Evolutionary conservation across 1,139 yeast genomes (phyloP).

Genomic region (Scheffersomyces lignicola): DNA sequence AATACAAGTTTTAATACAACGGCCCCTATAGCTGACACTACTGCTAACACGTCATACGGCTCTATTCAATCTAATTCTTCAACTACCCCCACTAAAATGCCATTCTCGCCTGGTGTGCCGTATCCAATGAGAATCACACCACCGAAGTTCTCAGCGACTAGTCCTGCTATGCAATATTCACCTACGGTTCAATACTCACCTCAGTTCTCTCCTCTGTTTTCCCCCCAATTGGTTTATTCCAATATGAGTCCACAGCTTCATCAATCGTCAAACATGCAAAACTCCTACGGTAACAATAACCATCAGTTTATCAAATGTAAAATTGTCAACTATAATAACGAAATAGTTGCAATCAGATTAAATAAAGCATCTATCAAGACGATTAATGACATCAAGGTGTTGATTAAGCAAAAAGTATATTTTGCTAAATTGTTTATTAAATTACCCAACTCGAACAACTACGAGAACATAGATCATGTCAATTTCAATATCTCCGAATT

Average conservation of each 20-base stretch:
- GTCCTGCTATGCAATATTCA: conserved; percentile 1
- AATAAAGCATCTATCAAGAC: conserved; percentile 25
- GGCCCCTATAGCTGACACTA: background rate
- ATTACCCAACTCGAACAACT: conserved; percentile 24
- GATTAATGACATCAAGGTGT: conserved; percentile 27
- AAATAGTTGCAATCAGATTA: conserved; percentile 28
- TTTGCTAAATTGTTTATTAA: conserved; percentile 29
- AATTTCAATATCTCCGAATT: conserved; percentile 24
- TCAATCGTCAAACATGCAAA: background rate
- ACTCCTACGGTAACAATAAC: conserved; percentile 7
- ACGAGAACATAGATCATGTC: conserved; percentile 28
- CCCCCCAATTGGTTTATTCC: background rate
- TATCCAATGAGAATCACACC: conserved; percentile 2
- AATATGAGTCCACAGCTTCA: conserved; percentile 1
- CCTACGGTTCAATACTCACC: background rate
- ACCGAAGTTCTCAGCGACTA: background rate
- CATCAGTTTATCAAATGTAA: conserved; percentile 26
- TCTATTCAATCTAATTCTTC: background rate
- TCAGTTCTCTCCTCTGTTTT: conserved; percentile 1
- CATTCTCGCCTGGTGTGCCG: conserved; percentile 3
- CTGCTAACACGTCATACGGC: conserved; percentile 2
- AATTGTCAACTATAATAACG: conserved; percentile 28
- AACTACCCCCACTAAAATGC: background rate
- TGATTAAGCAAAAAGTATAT: conserved; percentile 26
- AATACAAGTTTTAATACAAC: conserved; percentile 3